Percentiles rank a stretch among this genome's conserved stretches.
These are phyloP conservation scores for Neofusicoccum laricinum DNA, from an alignment of 2,329 filamentous ascomycete species.

Conservation along the genomic window DNA sequence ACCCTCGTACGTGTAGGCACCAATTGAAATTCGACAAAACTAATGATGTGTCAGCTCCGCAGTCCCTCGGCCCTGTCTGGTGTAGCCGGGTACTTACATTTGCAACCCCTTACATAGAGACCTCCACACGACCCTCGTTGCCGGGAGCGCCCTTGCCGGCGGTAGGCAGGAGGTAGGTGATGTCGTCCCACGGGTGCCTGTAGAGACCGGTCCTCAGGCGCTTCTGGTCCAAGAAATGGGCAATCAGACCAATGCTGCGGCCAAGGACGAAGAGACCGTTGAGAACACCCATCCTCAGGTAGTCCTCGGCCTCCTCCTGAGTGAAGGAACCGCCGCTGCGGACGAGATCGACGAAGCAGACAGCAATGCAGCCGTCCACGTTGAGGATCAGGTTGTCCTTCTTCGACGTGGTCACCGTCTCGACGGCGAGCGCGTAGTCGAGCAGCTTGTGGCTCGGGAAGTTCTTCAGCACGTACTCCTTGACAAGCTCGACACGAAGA, in stretches of 20 bases:
- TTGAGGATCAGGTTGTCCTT: slow-evolving; percentile 99
- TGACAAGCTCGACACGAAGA: slow-evolving; percentile 98
- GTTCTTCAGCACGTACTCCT: slow-evolving; percentile 96
- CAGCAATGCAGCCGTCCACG: slow-evolving; percentile 95
- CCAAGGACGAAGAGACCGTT: slow-evolving; percentile 99
- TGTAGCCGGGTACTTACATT: neutral
- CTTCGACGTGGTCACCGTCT: slow-evolving; percentile 98
- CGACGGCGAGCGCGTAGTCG: slow-evolving; percentile 96
- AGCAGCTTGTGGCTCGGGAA: slow-evolving; percentile 98
- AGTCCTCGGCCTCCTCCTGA: slow-evolving; percentile 94
- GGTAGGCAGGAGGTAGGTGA: slow-evolving; percentile 57
- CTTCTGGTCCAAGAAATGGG: slow-evolving; percentile 99
- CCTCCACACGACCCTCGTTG: slow-evolving; percentile 42
- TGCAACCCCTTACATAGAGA: slow-evolving; percentile 18
- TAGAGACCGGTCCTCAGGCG: slow-evolving; percentile 96
- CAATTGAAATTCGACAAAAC: neutral
- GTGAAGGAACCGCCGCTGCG: slow-evolving; percentile 98
- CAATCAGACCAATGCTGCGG: slow-evolving; percentile 97
- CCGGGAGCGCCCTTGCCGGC: slow-evolving; percentile 35
- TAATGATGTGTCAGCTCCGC: neutral
- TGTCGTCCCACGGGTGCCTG: slow-evolving; percentile 95
- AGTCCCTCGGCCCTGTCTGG: neutral
- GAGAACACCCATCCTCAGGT: slow-evolving; percentile 97
- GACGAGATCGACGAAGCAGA: slow-evolving; percentile 97
- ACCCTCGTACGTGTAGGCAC: neutral